Evolutionary conservation across 2,329 filamentous ascomycete genomes (phyloP), one percentile per base, ranked within the genome.

Genomic region (Nemania sp.): DNA sequence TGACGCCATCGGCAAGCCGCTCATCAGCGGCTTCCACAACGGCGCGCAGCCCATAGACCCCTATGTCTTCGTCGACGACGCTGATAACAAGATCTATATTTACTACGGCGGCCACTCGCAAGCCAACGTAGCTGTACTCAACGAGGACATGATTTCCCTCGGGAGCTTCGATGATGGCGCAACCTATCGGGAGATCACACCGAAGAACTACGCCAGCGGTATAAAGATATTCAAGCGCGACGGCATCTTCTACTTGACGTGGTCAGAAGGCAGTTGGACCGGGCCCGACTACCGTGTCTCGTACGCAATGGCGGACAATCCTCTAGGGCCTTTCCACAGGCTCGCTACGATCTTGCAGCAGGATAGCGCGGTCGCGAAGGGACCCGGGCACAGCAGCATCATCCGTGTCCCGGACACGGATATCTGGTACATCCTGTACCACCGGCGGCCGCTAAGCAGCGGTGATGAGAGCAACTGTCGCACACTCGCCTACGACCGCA

Each of bases 41-140:
- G 80, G 77, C 12, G 80, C 79, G 2, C 77, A 82, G 68, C 79
- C 80, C 3, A 81, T 79, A 61, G 77, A 79, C 62, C 77, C 77
- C 54, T 73, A 76, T 60, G 73, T 79, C 13, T 80, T 79, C 54
- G 68, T 79, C 57, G 77, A 79, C 51, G 76, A 75, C 32, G 70
- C 7, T 7, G 32, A 75, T 32, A 74, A 70, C 1, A 72, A 75
- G 50, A 74, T 73, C 0, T 80, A 78, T 68, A 70, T 80, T 35
- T 78, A 79, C 68, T 79, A 77, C 62, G 78, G 77, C 1, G 78
- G 78, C 0, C 76, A 77, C 63, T 72, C 72, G 3, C 77, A 78
- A 63, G 73, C 72, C 10, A 75, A 79, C 9, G 75, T 79, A 1
- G 78, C 76, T 3, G 74, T 77, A 62, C 64, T 80, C 42, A 75